Conservation (phyloP, 305 asterid species). For the Caryopteris hybrid region DNA sequence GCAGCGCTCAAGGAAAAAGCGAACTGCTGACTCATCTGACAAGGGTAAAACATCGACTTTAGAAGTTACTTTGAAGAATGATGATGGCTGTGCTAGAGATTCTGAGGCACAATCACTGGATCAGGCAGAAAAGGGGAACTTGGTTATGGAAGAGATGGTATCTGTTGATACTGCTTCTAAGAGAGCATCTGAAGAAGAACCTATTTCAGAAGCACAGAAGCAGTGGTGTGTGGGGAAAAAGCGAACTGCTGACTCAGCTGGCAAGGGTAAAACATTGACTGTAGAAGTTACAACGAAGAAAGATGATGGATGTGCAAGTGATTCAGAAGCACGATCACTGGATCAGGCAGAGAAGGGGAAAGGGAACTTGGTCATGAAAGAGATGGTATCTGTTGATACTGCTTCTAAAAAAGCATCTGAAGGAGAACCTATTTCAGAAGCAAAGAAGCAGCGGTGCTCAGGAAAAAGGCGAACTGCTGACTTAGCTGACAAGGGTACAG, state of each 20-base stretch:
- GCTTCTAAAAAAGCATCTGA: constrained; percentile 48
- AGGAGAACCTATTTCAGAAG: constrained; percentile 43
- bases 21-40: constrained; percentile 26
- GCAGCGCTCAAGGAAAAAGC: constrained; percentile 23
- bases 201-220: constrained; percentile 41
- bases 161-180: constrained; percentile 32
- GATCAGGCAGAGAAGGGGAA: constrained; percentile 39
- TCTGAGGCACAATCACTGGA: constrained; percentile 36
- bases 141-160: constrained; percentile 32
- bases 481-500: constrained; percentile 31
- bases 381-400: constrained; percentile 29
- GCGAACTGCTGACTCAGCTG: constrained; percentile 28
- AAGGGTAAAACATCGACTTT: constrained; percentile 27
- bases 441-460: constrained; percentile 33
- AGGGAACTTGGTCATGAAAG: constrained; percentile 35
- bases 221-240: constrained; percentile 33
- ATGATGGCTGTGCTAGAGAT: constrained; percentile 39
- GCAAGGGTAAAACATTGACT: constrained; percentile 29
- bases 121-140: constrained; percentile 23
- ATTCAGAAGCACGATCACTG: constrained; percentile 4
- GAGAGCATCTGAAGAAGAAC: constrained; percentile 47
- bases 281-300: constrained; percentile 34
- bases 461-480: constrained; percentile 38
- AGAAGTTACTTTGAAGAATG: constrained; percentile 29
- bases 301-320: constrained; percentile 40